Conservation (phyloP, 1,284 basidiomycete species). For the Cryptococcus sp. region DNA sequence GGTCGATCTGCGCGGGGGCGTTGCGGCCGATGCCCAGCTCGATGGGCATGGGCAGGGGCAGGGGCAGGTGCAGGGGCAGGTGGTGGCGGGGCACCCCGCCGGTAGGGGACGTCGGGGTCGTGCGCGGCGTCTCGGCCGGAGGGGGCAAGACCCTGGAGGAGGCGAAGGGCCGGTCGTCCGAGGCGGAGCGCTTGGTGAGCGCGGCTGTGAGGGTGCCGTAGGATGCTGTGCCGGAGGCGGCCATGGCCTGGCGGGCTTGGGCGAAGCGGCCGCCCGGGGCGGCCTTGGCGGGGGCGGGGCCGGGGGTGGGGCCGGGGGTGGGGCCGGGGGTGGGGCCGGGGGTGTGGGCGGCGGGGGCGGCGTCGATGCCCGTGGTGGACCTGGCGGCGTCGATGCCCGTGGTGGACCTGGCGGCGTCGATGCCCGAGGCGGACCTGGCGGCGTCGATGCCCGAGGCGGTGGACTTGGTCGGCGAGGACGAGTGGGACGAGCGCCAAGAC, state of each 20-base stretch:
- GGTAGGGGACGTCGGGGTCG: neutral
- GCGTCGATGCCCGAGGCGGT: neutral
- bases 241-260: conserved; percentile 30
- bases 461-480: conserved; percentile 17
- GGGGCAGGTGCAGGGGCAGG: neutral
- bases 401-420: no score
- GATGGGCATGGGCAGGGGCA: neutral
- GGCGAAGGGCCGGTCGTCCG: neutral
- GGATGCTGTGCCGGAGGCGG: conserved; percentile 12
- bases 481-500: conserved; percentile 11
- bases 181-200: conserved; percentile 3
- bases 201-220: conserved; percentile 13
- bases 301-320: neutral
- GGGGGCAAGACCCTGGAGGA: neutral
- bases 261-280: conserved; percentile 31
- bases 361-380: neutral
- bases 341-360: conserved; percentile 3
- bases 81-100: neutral
- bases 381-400: conserved; percentile 1
- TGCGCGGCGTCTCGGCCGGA: neutral
- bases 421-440: no score
- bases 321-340: conserved; percentile 1
- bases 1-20: neutral
- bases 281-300: neutral
- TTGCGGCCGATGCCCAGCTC: neutral